These are phyloP conservation scores for Panicum hallii DNA, from an alignment of 202 grass and related monocot genomes.

Conservation along the genomic window DNA sequence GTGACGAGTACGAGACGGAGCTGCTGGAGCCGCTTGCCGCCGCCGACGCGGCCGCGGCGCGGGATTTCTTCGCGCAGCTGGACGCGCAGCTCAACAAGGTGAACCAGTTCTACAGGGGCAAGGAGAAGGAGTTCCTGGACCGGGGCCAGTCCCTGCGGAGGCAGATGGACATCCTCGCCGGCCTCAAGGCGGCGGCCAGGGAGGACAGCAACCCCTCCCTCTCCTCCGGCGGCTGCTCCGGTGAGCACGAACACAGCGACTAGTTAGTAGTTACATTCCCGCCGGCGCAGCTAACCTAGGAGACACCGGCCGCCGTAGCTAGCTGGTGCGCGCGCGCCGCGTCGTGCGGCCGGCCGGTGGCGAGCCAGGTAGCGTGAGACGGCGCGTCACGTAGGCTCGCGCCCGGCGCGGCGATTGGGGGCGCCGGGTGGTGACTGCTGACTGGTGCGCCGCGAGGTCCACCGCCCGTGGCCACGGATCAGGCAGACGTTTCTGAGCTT, in stretches of 20 bases:
- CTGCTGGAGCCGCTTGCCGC: constrained; percentile 56
- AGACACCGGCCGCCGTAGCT: too few species aligned
- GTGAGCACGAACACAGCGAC: constrained; percentile 17
- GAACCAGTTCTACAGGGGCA: constrained; percentile 82
- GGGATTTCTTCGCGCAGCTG: constrained; percentile 73
- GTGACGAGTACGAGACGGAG: constrained; percentile 81
- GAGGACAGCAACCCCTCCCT: constrained; percentile 54
- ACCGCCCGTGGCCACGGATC: background rate
- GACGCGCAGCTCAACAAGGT: constrained; percentile 87
- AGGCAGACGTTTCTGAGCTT: too few species aligned
- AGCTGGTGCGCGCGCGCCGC: background rate
- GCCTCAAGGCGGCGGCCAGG: constrained; percentile 55
- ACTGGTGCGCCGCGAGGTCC: background rate
- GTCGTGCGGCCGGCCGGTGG: background rate
- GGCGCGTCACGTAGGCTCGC: constrained; percentile 25
- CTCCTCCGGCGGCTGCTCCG: constrained; percentile 52
- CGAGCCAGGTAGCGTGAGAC: background rate
- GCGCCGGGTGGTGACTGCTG: background rate
- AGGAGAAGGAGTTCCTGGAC: constrained; percentile 77
- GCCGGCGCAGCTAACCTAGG: too few species aligned
- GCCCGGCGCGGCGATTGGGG: background rate
- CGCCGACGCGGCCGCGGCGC: constrained; percentile 22
- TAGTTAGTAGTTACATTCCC: too few species aligned
- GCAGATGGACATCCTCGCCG: constrained; percentile 77
- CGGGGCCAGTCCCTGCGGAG: constrained; percentile 57